Base-by-base conservation (phyloP, 2,329 filamentous ascomycete species). In the Teratosphaeria gauchensis region DNA sequence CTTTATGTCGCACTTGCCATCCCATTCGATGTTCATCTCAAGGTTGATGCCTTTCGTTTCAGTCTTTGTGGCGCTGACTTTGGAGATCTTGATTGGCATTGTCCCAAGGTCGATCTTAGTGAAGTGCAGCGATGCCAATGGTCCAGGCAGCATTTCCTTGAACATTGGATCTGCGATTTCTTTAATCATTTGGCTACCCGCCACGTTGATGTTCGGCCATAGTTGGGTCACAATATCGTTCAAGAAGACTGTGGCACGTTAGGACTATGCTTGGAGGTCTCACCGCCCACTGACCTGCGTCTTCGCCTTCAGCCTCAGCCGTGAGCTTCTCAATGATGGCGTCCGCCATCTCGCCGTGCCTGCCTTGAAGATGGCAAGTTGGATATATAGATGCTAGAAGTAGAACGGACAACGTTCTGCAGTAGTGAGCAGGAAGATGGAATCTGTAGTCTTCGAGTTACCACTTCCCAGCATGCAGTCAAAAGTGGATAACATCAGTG, bases 201-300 rank as follows among this genome's bases (percentile, higher is more conserved):
- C 76, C 4, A 76, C 71, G 51, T 72, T 73, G 68, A 80, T 78
- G 63, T 80, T 79, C 38, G 78, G 78, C 78, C 78, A 80, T 65
- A 80, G 65, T 57, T 78, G 76, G 14, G 64, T 71, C 42, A 80
- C 70, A 33, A 80, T 75, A 59, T 79, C 77, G 63, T 80, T 80
- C 56, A 80, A 71, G 62, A 79, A 80, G 56, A 71, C 76, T 69
- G 19, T 55, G 12, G 12, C 31, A 28, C 54, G 9, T 28, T 12
- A 35, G 30, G 16, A 33, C 14, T 55, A 11, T 12, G 6, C n/a
- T 24, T 55, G 7, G 19, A 1, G 38, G 19, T 3, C 4, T 21
- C n/a, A 42, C 35, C 9, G 21, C 4, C 9, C 16, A 53, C 65
- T 62, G 58, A 74, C 72, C 69, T 59, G 72, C 74, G 31, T 73